phyloP scores from a whole-genome alignment of 1,284 basidiomycete genomes.

The Trametes pubescens region DNA sequence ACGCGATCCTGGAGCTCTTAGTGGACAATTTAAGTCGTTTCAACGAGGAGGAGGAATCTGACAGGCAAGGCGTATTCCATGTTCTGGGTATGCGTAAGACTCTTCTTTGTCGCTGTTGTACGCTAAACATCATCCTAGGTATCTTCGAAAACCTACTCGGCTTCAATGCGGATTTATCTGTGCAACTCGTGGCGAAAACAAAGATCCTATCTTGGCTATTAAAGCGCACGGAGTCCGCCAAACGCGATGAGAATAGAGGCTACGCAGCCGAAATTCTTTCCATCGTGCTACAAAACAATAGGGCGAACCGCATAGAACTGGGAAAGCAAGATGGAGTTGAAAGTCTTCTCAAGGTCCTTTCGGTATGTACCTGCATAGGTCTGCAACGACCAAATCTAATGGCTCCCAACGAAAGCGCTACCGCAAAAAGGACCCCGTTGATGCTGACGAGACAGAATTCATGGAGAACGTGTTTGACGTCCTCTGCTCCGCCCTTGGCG shows the following conservation, averaged over 20 bases:
- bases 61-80: conserved; percentile 91
- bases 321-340: conserved; percentile 85
- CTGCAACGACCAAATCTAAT: neutral
- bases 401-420: conserved; percentile 69
- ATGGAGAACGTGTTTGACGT: conserved; percentile 97
- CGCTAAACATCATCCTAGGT: conserved; percentile 53
- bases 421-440: conserved; percentile 81
- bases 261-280: conserved; percentile 91
- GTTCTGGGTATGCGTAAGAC: conserved; percentile 67
- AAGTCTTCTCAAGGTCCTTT: conserved; percentile 76
- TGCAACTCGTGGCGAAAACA: conserved; percentile 77
- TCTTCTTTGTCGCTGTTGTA: neutral
- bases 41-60: conserved; percentile 86
- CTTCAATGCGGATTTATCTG: conserved; percentile 80
- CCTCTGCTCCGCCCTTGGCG: conserved; percentile 83
- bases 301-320: conserved; percentile 69
- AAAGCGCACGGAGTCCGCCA: conserved; percentile 75
- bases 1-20: conserved; percentile 87
- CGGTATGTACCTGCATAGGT: conserved; percentile 61
- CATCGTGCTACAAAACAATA: conserved; percentile 84
- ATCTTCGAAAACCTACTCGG: conserved; percentile 94
- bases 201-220: conserved; percentile 84
- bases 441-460: conserved; percentile 93
- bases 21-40: conserved; percentile 89
- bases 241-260: conserved; percentile 85